phyloP scores from a whole-genome alignment of 2,329 filamentous ascomycete genomes.

The Colletotrichum sp. region DNA sequence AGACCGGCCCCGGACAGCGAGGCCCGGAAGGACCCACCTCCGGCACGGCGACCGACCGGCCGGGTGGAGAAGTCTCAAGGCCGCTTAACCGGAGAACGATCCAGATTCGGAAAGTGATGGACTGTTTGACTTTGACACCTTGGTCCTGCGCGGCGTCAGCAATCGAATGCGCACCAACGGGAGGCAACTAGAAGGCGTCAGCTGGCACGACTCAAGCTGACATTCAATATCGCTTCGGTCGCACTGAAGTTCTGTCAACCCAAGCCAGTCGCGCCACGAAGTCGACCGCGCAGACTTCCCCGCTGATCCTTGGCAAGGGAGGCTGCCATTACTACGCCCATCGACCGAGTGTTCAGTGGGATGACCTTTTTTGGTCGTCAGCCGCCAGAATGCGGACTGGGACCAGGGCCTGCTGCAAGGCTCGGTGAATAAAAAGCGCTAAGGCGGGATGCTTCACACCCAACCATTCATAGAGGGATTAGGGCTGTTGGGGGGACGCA shows the following conservation, averaged over 20 bases:
- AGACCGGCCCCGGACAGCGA: background rate
- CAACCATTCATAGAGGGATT: background rate
- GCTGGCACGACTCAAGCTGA: background rate
- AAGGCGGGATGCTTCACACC: conserved; percentile 1
- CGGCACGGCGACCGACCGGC: background rate
- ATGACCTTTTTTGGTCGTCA: background rate
- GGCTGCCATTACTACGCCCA: background rate
- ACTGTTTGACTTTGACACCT: background rate
- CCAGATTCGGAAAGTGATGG: background rate
- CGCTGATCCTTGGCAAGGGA: background rate
- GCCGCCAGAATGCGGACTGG: background rate
- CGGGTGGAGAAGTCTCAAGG: background rate
- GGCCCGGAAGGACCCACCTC: background rate
- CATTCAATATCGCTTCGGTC: background rate
- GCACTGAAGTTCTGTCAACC: background rate
- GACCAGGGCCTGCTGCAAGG: conserved; percentile 12
- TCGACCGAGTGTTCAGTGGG: background rate
- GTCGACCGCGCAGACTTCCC: background rate
- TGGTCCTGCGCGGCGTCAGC: background rate
- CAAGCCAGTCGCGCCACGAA: background rate
- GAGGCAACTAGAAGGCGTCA: background rate
- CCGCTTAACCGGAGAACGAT: background rate
- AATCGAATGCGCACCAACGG: background rate
- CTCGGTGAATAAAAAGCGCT: conserved; percentile 11
- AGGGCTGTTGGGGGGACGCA: background rate